Base-by-base conservation (phyloP, 2,329 filamentous ascomycete genomes). In the Aspergillus pseudotamarii region DNA sequence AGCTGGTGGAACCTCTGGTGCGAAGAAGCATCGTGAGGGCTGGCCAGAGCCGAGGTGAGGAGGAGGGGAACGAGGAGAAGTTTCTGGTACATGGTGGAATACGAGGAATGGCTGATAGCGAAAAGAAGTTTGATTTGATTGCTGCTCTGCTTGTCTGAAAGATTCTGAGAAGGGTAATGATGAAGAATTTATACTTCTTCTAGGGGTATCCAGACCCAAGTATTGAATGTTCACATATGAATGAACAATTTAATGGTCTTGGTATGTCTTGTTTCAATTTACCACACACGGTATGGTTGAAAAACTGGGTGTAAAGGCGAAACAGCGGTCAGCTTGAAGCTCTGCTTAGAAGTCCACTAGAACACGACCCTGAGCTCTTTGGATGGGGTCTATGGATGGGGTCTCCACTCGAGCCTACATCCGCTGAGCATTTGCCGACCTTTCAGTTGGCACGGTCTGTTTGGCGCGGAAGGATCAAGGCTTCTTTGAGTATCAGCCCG, bases 41-140 rank as follows among this genome's bases (percentile, higher is more conserved):
- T 46, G 57, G 59, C 59, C 23, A 61, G 28, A 45, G 59, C 54
- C 59, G 59, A 58, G 43, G 45, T 51, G 32, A 57, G 53, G 43
- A 61, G 32, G 10, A 61, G 32, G 21, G 51, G 32, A 41, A 38
- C n/a, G 51, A 55, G 51, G 36, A 55, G 51, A 26, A 55, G 51
- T 12, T 55, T 55, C 21, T 38, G 51, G n/a, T 23, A 55, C 51
- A 55, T 55, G 28, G 48, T 55, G 30, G 32, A 38, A 38, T 55
- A 34, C 51, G 30, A 23, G 21, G 32, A 26, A 5, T 54, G 21
- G n/a, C 41, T 26, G 51, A 21, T 55, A 55, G 32, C 28, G 19
- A 34, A 26, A 3, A 21, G 51, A 55, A 16, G 51, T 4, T 26
- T 11, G 32, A 26, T n/a, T 26, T 19, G n/a, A 38, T 38, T 26